phyloP scores from a whole-genome alignment of 2,329 filamentous ascomycete genomes.

The Lomentospora prolificans region DNA sequence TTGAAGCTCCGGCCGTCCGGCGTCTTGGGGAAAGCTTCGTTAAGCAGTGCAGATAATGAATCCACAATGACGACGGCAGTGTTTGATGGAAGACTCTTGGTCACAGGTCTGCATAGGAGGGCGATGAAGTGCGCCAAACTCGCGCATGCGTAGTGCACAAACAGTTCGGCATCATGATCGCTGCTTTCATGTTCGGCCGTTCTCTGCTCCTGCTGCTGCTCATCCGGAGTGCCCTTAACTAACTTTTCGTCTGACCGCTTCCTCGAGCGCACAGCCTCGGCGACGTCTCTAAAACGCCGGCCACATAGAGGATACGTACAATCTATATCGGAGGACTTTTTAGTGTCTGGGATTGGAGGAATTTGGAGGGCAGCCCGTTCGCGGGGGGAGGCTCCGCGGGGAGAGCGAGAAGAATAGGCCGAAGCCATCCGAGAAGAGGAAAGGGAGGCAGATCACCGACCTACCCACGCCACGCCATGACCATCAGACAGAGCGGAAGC shows the following conservation, averaged over 20 bases:
- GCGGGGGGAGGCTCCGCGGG: no score
- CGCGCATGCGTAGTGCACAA: constrained; percentile 41
- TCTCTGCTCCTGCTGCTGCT: neutral
- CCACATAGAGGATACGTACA: constrained; percentile 29
- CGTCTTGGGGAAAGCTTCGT: constrained; percentile 62
- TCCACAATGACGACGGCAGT: constrained; percentile 69
- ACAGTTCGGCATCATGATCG: constrained; percentile 17
- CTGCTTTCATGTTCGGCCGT: constrained; percentile 10
- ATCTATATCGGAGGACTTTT: constrained; percentile 17
- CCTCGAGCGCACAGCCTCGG: constrained; percentile 10
- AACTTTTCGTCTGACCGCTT: neutral
- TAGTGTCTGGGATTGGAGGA: neutral
- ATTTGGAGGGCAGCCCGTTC: no score
- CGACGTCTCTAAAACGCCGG: constrained; percentile 24
- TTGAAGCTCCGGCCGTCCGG: constrained; percentile 29
- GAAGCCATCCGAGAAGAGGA: neutral
- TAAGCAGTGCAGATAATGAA: constrained; percentile 65
- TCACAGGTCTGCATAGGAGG: constrained; percentile 58
- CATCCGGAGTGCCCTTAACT: neutral
- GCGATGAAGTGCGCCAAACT: constrained; percentile 67
- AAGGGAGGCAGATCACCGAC: constrained; percentile 37
- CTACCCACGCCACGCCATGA: constrained; percentile 69
- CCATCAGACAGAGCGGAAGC: constrained; percentile 51
- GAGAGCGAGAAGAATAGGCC: neutral
- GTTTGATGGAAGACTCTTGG: constrained; percentile 48